Conservation (phyloP, 495 filamentous ascomycete species). For the Cladorrhinum samala region DNA sequence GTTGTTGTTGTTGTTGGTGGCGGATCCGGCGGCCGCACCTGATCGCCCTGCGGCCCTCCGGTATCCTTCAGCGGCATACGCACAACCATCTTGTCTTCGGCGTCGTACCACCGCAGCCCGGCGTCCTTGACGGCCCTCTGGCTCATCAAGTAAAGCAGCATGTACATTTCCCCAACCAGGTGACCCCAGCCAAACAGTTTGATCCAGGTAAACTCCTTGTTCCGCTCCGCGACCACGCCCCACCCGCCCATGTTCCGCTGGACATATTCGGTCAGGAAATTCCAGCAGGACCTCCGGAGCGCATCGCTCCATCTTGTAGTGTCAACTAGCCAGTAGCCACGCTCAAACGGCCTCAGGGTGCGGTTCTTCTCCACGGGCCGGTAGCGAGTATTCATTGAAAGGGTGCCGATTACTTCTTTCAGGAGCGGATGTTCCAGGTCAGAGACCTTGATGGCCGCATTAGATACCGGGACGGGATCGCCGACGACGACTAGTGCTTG, state of each 20-base stretch:
- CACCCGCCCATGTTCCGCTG: conserved; percentile 56
- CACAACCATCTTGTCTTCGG: conserved; percentile 43
- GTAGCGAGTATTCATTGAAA: conserved; percentile 46
- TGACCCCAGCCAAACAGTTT: conserved; percentile 64
- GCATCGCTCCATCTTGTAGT: conserved; percentile 39
- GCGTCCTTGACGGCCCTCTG: conserved; percentile 48
- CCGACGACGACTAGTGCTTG: too few relatives aligned
- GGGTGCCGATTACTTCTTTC: conserved; percentile 43
- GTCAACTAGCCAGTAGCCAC: conserved; percentile 63
- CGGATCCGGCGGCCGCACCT: not conserved
- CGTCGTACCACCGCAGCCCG: conserved; percentile 54
- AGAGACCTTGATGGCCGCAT: too few relatives aligned
- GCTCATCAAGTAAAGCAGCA: conserved; percentile 59
- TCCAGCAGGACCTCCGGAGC: conserved; percentile 50
- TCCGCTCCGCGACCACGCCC: conserved; percentile 50
- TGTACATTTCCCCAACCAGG: conserved; percentile 55
- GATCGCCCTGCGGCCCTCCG: too few relatives aligned
- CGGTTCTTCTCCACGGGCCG: conserved; percentile 47
- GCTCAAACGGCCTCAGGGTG: conserved; percentile 48
- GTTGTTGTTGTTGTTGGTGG: conserved; percentile 7
- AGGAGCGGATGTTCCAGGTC: too few relatives aligned
- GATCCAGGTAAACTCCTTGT: conserved; percentile 30
- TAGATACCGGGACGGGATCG: too few relatives aligned
- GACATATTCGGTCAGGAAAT: conserved; percentile 54
- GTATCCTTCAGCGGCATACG: conserved; percentile 23